Evolutionary conservation across 2,329 filamentous ascomycete species (phyloP).

Genomic region (Boeremia exigua): DNA sequence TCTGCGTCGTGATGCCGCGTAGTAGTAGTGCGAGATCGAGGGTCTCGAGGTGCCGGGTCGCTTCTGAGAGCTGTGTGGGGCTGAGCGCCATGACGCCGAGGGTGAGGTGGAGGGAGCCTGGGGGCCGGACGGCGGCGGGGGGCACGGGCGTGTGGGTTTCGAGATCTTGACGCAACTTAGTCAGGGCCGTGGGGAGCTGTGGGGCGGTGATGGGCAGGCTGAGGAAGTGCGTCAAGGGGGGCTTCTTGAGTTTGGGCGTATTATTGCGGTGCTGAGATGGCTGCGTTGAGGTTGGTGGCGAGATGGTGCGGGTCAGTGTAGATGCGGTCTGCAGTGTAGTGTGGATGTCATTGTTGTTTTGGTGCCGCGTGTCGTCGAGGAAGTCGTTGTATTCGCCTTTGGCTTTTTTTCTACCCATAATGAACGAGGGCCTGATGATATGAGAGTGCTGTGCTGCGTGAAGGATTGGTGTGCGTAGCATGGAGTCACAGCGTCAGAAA

Average conservation of each 20-base stretch:
- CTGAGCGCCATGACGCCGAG: conserved; percentile 83
- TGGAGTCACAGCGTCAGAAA: not conserved
- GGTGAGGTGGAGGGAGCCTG: conserved; percentile 84
- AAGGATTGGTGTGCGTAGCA: not conserved
- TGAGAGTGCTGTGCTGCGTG: not conserved
- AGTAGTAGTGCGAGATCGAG: conserved; percentile 51
- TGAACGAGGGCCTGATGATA: not conserved
- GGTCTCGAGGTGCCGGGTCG: conserved; percentile 47
- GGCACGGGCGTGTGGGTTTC: conserved; percentile 66
- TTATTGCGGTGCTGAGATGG: conserved; percentile 14
- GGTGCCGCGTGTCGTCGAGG: conserved; percentile 42
- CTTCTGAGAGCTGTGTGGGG: conserved; percentile 56
- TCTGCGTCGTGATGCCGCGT: conserved; percentile 24
- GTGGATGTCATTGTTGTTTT: conserved; percentile 33
- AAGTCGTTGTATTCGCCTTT: conserved; percentile 45
- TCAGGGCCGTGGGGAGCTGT: conserved; percentile 69
- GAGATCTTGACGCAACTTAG: conserved; percentile 58
- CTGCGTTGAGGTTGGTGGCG: conserved; percentile 16
- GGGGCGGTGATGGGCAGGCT: conserved; percentile 74
- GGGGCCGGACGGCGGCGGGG: conserved; percentile 71
- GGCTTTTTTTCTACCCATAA: conserved; percentile 41
- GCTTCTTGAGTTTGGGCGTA: conserved; percentile 41
- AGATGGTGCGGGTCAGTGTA: conserved; percentile 14
- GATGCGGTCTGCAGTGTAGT: conserved; percentile 28
- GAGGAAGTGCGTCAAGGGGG: conserved; percentile 73